Base-by-base conservation (phyloP, 202 grass and related monocot genomes). In the Panicum virgatum region DNA sequence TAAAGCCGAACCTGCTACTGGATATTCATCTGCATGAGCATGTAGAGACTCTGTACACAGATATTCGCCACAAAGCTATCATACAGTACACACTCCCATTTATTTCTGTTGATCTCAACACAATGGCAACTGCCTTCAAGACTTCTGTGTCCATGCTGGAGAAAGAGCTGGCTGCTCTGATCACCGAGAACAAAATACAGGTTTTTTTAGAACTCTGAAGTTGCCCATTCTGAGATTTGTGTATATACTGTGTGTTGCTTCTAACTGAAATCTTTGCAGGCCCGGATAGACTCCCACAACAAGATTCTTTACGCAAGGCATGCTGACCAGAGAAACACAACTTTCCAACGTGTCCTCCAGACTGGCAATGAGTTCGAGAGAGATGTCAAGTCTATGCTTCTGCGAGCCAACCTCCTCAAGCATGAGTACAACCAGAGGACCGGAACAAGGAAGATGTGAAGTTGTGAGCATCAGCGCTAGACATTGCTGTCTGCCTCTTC, bases 271-370 rank as follows among this genome's bases (percentile, higher is more conserved):
- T 27, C 32, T 87, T 48, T 89, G 83, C 84, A 99, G 96, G 96
- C 96, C 12, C 87, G 96, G 37, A 96, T 99, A 82, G 96, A 99
- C 69, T 96, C 96, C 37, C 96, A 99, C 84, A 99, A 99, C 85
- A 99, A 99, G 88, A 99, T 99, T 75, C 96, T 99, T 54, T 99
- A 94, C 3, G 96, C 96, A 60, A 93, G 91, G 77, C 96, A 99
- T 81, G 91, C 96, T 69, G 93, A 96, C 87, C 96, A 99, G 88
- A 94, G 96, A 83, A 99, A 90, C 56, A 66, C 93, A 32, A 96
- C 92, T 32, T 99, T 94, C 71, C 96, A 99, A 80, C 89, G 83
- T 42, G 96, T 83, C 36, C 85, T 96, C 22, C 93, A 96, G 73
- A 96, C 96, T 0, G 96, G 96, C 63, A 59, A 53, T 6, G 91